Conservation (phyloP, 495 filamentous ascomycete genomes). For the Xylaria scruposa region DNA sequence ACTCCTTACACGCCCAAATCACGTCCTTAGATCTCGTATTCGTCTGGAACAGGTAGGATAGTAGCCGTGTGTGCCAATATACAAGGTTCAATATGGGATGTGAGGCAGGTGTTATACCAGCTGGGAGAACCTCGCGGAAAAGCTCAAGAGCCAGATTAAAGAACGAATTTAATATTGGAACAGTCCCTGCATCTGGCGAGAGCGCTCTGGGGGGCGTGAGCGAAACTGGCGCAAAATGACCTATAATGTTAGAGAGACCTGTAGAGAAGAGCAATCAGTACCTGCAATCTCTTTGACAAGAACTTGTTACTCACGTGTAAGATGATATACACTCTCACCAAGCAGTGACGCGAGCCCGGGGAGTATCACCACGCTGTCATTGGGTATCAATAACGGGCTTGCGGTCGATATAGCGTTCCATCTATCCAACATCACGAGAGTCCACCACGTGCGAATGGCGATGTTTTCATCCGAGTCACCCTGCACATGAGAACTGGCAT, state of each 20-base stretch:
- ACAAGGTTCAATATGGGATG: slow-evolving; percentile 66
- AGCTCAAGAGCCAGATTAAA: slow-evolving; percentile 50
- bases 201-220: slow-evolving; percentile 31
- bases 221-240: slow-evolving; percentile 39
- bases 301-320: slow-evolving; percentile 67
- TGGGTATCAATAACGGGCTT: slow-evolving; percentile 62
- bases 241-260: slow-evolving; percentile 49
- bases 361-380: slow-evolving; percentile 65
- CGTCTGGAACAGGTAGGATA: slow-evolving; percentile 64
- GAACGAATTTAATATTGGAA: slow-evolving; percentile 33
- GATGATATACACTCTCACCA: slow-evolving; percentile 66
- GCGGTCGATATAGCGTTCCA: slow-evolving; percentile 76
- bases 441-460: slow-evolving; percentile 75
- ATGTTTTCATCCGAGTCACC: slow-evolving; percentile 74
- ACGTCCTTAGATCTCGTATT: slow-evolving; percentile 53
- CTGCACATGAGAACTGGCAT: slow-evolving; percentile 34
- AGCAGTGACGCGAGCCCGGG: slow-evolving; percentile 70
- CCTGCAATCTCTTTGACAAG: slow-evolving; percentile 12
- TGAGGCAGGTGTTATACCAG: slow-evolving; percentile 42
- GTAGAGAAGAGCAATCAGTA: slow-evolving; percentile 32
- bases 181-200: slow-evolving; percentile 28
- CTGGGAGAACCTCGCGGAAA: slow-evolving; percentile 54
- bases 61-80: slow-evolving; percentile 75
- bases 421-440: slow-evolving; percentile 73
- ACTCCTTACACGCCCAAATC: slow-evolving; percentile 65